Evolutionary conservation across 139 green algal genomes (phyloP).

Genomic region (Nannochloris sp.): DNA sequence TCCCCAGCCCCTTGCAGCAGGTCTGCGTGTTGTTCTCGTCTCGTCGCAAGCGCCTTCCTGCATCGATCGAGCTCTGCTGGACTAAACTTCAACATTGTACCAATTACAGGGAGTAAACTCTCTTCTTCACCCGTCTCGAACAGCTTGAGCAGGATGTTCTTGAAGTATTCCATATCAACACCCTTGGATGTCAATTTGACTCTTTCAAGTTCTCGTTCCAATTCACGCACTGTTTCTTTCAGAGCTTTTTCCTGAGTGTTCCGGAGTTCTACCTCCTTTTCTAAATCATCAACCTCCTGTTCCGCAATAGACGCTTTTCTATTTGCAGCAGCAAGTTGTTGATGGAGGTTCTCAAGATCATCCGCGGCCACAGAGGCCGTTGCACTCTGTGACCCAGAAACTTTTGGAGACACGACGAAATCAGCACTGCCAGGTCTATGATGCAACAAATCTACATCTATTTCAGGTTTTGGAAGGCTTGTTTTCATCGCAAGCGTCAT

Average conservation of each 20-base stretch:
- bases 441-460: too few relatives aligned
- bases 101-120: conserved; percentile 36
- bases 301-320: conserved; percentile 18
- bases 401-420: not conserved
- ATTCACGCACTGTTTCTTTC: conserved; percentile 42
- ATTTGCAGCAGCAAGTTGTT: conserved; percentile 15
- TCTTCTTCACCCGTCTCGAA: conserved; percentile 45
- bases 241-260: conserved; percentile 37
- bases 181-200: conserved; percentile 24
- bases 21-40: not conserved
- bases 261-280: conserved; percentile 33
- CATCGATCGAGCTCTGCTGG: conserved; percentile 32
- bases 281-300: conserved; percentile 31
- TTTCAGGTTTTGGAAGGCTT: not conserved
- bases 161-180: conserved; percentile 50
- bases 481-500: not conserved
- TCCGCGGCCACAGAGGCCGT: conserved; percentile 8
- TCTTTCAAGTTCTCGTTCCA: conserved; percentile 30
- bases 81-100: conserved; percentile 43
- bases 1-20: not conserved
- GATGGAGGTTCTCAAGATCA: conserved; percentile 21
- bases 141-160: conserved; percentile 48
- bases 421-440: not conserved
- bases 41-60: conserved; percentile 18
- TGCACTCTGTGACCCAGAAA: not conserved